phyloP scores from a whole-genome alignment of 2,329 filamentous ascomycete species.

The Aspergillus jensenii region DNA sequence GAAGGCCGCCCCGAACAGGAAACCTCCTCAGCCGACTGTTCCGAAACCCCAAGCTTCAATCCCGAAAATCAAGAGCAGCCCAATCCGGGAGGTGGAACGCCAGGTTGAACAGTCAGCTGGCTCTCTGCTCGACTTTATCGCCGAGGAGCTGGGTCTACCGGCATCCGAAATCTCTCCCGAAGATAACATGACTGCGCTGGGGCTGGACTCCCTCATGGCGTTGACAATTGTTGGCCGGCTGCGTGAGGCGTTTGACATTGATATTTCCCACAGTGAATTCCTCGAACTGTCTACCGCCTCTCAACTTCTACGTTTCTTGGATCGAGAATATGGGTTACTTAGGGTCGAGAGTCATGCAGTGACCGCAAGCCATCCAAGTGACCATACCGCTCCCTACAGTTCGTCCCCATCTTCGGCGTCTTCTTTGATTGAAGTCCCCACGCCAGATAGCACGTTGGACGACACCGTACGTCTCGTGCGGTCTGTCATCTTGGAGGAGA shows the following conservation, averaged over 20 bases:
- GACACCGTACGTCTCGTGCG: neutral
- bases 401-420: neutral
- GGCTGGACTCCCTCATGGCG: neutral
- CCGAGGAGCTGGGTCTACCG: slow-evolving; percentile 25
- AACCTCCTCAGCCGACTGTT: neutral
- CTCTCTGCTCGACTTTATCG: slow-evolving; percentile 22
- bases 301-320: too few species aligned
- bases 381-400: too few species aligned
- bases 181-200: neutral
- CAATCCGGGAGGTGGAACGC: neutral
- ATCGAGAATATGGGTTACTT: too few species aligned
- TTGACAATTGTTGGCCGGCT: neutral
- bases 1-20: too few species aligned
- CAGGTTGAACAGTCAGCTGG: neutral
- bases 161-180: slow-evolving; percentile 23
- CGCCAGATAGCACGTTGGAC: neutral
- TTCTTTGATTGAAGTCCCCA: too few species aligned
- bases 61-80: neutral
- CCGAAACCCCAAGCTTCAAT: neutral
- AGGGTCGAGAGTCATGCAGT: too few species aligned
- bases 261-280: neutral
- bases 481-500: neutral
- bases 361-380: too few species aligned
- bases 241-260: neutral
- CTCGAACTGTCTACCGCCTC: neutral